Evolutionary conservation across 305 asterid genomes (phyloP), one percentile per base, ranked within the genome.

Genomic region (Fraxinus nigra): DNA sequence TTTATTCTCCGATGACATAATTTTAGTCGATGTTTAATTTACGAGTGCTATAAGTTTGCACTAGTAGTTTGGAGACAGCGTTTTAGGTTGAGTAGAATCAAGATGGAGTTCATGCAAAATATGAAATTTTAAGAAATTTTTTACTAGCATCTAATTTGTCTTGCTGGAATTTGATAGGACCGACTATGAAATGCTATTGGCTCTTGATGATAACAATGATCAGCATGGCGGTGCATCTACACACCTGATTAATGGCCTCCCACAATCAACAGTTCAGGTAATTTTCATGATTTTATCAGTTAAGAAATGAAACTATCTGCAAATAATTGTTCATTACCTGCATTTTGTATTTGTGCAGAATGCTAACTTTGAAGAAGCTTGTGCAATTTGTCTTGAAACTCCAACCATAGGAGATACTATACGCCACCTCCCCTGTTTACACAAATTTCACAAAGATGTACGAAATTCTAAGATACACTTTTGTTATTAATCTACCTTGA

Each of bases 381-480:
- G 99, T 75, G 97, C 95, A 37, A 77, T 95, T 79, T 95, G 99
- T 86, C 97, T 95, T 26, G 99, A 95, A 69, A 89, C 91, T 79
- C 98, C 97, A 38, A 88, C 89, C 33, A 65, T 82, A 3, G 99
- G 98, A 46, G 98, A 95, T 59, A 75, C 87, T n/a, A 90, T 95
- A 76, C 97, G 97, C 82, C 99, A 94, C 84, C 97, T 95, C 72
- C 99, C 99, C 28, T 95, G 99, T 86, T 86, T 95, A 37, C 98
- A 95, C 95, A 95, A 94, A 83, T 95, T 92, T 83, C 99, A 95
- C 91, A 95, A 95, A 93, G 97, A 92, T 81, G 99, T 94, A 90
- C 24, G 93, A 56, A 82, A 82, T 82, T 77, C 69, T 82, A 1
- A n/a, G 14, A 76, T 32, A 59, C 63, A 30, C 14, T 76, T 9